Conservation (phyloP, 2,329 filamentous ascomycete genomes). For the Calonectria hawksworthii region DNA sequence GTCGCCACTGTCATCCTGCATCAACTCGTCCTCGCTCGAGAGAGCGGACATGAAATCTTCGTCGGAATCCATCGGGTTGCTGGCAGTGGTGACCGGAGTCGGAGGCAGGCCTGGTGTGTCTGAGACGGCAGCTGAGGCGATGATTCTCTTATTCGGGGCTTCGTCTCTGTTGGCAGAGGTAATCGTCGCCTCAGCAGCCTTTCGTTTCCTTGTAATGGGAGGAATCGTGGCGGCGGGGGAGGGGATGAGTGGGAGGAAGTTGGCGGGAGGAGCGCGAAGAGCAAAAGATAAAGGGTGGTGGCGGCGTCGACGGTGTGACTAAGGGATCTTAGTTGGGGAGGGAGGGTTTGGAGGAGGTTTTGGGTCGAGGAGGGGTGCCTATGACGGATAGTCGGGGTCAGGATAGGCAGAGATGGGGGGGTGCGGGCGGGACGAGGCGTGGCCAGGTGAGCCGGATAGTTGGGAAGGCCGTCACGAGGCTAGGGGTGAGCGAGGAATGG, state of each 20-base stretch:
- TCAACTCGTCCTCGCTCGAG: conserved; percentile 80
- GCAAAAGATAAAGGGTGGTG: conserved; percentile 10
- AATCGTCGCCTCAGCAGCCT: conserved; percentile 76
- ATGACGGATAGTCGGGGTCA: conserved; percentile 22
- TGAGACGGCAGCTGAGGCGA: conserved; percentile 65
- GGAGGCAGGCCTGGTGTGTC: conserved; percentile 64
- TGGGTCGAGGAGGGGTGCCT: conserved; percentile 19
- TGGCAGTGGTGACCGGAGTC: conserved; percentile 68
- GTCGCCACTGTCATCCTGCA: conserved; percentile 84
- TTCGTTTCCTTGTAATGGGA: conserved; percentile 71
- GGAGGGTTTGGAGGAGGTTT: conserved; percentile 14
- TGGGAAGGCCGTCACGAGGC: conserved; percentile 25
- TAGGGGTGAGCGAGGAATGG: neutral
- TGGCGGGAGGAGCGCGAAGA: neutral
- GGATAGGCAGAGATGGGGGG: conserved; percentile 19
- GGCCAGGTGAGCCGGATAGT: conserved; percentile 11
- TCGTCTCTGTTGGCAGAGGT: conserved; percentile 59
- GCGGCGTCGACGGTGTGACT: conserved; percentile 28
- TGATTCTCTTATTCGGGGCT: conserved; percentile 66
- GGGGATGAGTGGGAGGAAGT: conserved; percentile 6
- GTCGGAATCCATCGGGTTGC: conserved; percentile 89
- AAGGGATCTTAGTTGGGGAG: conserved; percentile 17
- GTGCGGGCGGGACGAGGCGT: neutral
- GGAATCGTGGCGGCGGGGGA: conserved; percentile 66
- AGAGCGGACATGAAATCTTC: conserved; percentile 91